Base-by-base conservation (phyloP, 768 basidiomycete species). In the Fomitopsis serialis region DNA sequence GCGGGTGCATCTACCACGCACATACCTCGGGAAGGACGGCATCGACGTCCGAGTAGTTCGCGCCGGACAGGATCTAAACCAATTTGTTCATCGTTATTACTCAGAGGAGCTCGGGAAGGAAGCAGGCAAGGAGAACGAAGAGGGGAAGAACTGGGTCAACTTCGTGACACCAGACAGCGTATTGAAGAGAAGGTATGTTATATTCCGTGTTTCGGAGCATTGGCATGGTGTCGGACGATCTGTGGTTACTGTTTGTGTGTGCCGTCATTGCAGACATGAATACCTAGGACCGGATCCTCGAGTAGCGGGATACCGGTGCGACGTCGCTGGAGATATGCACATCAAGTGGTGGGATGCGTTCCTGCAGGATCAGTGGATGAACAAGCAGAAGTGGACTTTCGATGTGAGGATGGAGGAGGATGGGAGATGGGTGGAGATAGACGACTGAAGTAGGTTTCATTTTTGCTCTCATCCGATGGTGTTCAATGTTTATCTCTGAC, bases 301-400 rank as follows among this genome's bases (percentile, higher is more conserved):
- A 19, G 68, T 76, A 6, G 75, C 71, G 9, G 74, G 74, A 6
- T 77, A 73, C 56, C 65, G 57, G 27, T 61, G 69, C 8, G 74
- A 75, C 53, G 53, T 59, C 2, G 59, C 62, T 25, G 74, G 74
- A 9, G 71, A 74, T 24, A 58, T 74, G 19, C 72, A 72, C 54
- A 66, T 77, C 51, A 69, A 68, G 52, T 76, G 72, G 71, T 75
- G 73, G 72, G 74, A 77, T 54, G 67, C 59, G 35, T 77, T 73
- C 58, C 57, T 77, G 45, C 62, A 66, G 32, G 73, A 75, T 49
- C 72, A 73, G 53, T 77, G 74, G 74, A 68, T 71, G 63, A 73
- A 71, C 40, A 65, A 65, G 42, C 63, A 67, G 32, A 73, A 74
- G 60, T 77, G 75, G 75, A 52, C 61, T 43, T 58, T 74, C 27